Evolutionary conservation across 2,329 filamentous ascomycete species (phyloP).

Genomic region (Huntiella savannae): DNA sequence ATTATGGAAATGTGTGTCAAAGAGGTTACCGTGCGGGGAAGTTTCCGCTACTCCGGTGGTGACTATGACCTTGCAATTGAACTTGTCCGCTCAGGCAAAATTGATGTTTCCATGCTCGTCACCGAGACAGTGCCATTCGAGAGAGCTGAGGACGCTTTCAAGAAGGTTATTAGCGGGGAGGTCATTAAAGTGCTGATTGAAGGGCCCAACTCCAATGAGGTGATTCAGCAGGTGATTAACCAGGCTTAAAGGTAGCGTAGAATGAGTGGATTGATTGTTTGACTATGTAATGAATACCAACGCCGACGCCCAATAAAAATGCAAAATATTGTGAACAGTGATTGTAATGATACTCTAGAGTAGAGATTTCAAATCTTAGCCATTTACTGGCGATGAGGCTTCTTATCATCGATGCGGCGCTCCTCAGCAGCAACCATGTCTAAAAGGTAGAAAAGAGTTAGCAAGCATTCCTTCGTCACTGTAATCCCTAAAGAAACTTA

Average conservation of each 20-base stretch:
- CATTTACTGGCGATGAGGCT: constrained; percentile 12
- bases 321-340: background rate
- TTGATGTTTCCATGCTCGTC: constrained; percentile 69
- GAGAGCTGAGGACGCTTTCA: constrained; percentile 71
- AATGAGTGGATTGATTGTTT: background rate
- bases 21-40: constrained; percentile 71
- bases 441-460: constrained; percentile 17
- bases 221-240: background rate
- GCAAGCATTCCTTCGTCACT: background rate
- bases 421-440: constrained; percentile 76
- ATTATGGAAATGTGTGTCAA: constrained; percentile 81
- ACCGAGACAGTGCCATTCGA: constrained; percentile 59
- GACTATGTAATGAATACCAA: background rate
- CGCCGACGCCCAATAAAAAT: background rate
- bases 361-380: background rate
- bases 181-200: constrained; percentile 52
- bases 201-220: constrained; percentile 38
- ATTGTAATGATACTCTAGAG: background rate
- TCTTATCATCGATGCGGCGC: constrained; percentile 29
- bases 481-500: constrained; percentile 21
- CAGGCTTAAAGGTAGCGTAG: background rate
- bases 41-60: constrained; percentile 73
- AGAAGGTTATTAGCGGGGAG: constrained; percentile 69
- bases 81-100: constrained; percentile 50
- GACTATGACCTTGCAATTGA: constrained; percentile 75